Evolutionary conservation across 1,284 basidiomycete genomes (phyloP).

Genomic region (Fistulina hepatica): DNA sequence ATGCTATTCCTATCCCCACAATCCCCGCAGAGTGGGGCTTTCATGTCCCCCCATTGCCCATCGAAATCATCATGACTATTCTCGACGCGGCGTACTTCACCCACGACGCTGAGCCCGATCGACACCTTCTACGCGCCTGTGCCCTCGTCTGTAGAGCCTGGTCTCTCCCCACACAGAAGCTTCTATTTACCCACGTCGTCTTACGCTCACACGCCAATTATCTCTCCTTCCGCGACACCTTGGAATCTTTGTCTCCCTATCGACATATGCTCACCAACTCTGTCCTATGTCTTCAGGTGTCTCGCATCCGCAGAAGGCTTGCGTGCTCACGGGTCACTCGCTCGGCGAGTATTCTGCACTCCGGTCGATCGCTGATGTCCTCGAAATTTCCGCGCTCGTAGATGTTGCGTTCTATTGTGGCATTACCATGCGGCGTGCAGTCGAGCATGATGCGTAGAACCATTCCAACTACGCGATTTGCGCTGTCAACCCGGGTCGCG

Average conservation of each 20-base stretch:
- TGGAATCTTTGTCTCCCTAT: constrained; percentile 33
- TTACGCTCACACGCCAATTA: constrained; percentile 34
- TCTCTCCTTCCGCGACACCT: constrained; percentile 40
- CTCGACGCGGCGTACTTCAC: constrained; percentile 43
- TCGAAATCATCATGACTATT: constrained; percentile 52
- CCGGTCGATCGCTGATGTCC: constrained; percentile 92
- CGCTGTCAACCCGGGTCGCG: constrained; percentile 93
- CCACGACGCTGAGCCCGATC: constrained; percentile 28
- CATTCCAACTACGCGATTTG: constrained; percentile 98
- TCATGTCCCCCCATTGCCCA: no score
- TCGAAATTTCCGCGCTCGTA: constrained; percentile 91
- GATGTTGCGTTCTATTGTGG: constrained; percentile 99
- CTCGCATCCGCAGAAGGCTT: constrained; percentile 77
- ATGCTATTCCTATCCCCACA: no score
- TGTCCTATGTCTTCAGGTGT: constrained; percentile 41
- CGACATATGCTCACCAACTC: constrained; percentile 40
- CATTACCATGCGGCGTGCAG: constrained; percentile 98
- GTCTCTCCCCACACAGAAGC: constrained; percentile 48
- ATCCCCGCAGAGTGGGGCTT: no score
- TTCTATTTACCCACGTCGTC: constrained; percentile 45
- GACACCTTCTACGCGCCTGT: constrained; percentile 35
- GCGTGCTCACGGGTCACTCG: constrained; percentile 95
- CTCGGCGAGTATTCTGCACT: constrained; percentile 97
- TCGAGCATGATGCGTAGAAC: constrained; percentile 86
- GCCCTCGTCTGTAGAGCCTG: constrained; percentile 55